A percentile compares a stretch with the other conserved stretches of the same genome.
phyloP scores from a whole-genome alignment of 1,139 yeast genomes.

The Hansenula lynferdii region DNA sequence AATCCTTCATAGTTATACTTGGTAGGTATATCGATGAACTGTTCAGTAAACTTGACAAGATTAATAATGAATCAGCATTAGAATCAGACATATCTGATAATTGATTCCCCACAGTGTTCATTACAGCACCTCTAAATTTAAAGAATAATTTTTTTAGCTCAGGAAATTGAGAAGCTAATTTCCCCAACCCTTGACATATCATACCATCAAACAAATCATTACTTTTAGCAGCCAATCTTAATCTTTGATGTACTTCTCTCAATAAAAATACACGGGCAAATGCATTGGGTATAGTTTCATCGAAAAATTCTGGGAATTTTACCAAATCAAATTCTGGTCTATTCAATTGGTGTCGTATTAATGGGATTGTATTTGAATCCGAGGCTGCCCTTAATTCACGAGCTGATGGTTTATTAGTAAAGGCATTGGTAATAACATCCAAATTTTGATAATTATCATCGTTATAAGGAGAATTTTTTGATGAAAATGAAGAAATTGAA shows the following conservation, averaged over 20 bases:
- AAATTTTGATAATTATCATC: neutral
- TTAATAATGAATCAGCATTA: constrained; percentile 9
- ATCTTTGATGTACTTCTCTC: constrained; percentile 5
- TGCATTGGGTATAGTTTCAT: constrained; percentile 14
- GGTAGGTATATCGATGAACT: constrained; percentile 9
- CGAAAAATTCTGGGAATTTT: constrained; percentile 12
- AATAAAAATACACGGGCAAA: constrained; percentile 14
- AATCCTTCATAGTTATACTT: constrained; percentile 11
- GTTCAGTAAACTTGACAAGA: constrained; percentile 8
- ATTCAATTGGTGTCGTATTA: constrained; percentile 10
- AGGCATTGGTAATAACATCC: neutral
- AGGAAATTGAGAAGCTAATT: constrained; percentile 6
- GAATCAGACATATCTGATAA: constrained; percentile 11
- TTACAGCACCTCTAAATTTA: constrained; percentile 11
- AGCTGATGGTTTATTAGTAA: neutral
- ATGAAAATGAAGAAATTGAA: neutral
- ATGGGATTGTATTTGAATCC: constrained; percentile 2
- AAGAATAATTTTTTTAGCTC: constrained; percentile 7
- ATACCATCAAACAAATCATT: constrained; percentile 9
- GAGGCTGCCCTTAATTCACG: neutral
- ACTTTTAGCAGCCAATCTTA: neutral
- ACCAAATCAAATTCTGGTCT: constrained; percentile 9
- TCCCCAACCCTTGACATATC: constrained; percentile 10
- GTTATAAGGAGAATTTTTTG: neutral
- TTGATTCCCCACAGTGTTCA: constrained; percentile 8